Evolutionary conservation across 495 filamentous ascomycete genomes (phyloP).

Genomic region (Neurospora sp.): DNA sequence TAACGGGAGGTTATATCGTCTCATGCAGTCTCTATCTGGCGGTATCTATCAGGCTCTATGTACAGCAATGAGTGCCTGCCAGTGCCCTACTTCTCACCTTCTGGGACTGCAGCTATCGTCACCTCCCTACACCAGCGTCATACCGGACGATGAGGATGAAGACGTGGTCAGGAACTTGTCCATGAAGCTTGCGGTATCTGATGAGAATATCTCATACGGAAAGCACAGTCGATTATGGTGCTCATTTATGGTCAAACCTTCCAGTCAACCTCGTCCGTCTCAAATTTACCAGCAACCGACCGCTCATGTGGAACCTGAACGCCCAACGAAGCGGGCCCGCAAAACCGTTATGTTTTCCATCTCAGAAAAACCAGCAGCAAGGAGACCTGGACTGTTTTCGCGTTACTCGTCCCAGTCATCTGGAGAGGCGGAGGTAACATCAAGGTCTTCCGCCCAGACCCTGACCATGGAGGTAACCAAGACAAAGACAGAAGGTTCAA

Average conservation of each 20-base stretch:
- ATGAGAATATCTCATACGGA: neutral
- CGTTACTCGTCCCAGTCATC: neutral
- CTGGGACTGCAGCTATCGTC: conserved; percentile 8
- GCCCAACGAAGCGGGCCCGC: neutral
- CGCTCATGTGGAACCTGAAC: neutral
- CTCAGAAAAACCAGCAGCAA: neutral
- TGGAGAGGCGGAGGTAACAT: neutral
- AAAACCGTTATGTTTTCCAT: neutral
- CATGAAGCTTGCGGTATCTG: neutral
- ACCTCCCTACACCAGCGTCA: conserved; percentile 8
- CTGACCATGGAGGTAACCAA: neutral
- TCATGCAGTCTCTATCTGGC: conserved; percentile 20
- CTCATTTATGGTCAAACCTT: neutral
- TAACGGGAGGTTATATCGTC: conserved; percentile 12
- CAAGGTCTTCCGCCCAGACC: neutral
- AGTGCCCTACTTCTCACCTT: conserved; percentile 20
- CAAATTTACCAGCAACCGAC: neutral
- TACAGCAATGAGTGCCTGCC: conserved; percentile 11
- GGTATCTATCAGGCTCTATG: conserved; percentile 26
- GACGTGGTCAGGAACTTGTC: neutral
- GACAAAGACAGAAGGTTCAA: neutral
- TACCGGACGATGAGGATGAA: conserved; percentile 10
- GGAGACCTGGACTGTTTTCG: neutral
- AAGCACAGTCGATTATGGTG: neutral
- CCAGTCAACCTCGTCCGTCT: neutral